Evolutionary conservation across 2,329 filamentous ascomycete genomes (phyloP), one percentile per base, ranked within the genome.

Genomic region (Neofusicoccum kwambonambiense): DNA sequence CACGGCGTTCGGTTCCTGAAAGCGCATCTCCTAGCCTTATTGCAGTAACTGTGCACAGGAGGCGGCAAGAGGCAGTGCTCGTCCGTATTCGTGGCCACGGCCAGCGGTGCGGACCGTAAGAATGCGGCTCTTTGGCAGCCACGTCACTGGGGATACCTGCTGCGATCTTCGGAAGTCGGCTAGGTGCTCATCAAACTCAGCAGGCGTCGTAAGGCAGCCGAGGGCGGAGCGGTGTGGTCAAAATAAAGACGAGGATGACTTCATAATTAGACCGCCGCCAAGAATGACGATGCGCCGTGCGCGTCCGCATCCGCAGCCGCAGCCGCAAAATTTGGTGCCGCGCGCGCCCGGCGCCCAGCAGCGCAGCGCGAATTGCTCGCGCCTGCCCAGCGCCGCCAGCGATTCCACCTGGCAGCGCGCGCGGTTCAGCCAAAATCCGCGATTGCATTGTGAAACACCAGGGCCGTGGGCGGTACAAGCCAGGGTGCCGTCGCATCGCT

Each of bases 191-290:
- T 17, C 31, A 54, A 31, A 31, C 4, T 54, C 34, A 39, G 39
- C 34, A 6, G 15, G 37, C 13, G 27, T 44, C 22, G 54, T 35
- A 58, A 35, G 35, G 51, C n/a, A 22, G 9, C 8, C 27, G 13
- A 1, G 34, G 49, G 49, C 12, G 34, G 31, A 34, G 39, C 22
- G 15, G 39, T 58, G 54, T 45, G 39, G 54, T 58, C 34, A 19
- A 58, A 58, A 27, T 58, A 58, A 44, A 58, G 39, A 58, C 22
- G 39, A 22, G 54, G 37, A 56, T 56, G 52, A 56, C 37, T 39
- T 56, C 52, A 56, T 56, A 11, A 0, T 11, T 8, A 22, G 19
- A 41, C 19, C 27, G 9, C 11, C 7, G 49, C 49, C 49, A 51
- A 51, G 49, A 51, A 51, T 15, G 27, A 51, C 27, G 49, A 35